Evolutionary conservation across 495 filamentous ascomycete genomes (phyloP), one percentile per base, ranked within the genome.

Genomic region (Penicillium coprophilum): DNA sequence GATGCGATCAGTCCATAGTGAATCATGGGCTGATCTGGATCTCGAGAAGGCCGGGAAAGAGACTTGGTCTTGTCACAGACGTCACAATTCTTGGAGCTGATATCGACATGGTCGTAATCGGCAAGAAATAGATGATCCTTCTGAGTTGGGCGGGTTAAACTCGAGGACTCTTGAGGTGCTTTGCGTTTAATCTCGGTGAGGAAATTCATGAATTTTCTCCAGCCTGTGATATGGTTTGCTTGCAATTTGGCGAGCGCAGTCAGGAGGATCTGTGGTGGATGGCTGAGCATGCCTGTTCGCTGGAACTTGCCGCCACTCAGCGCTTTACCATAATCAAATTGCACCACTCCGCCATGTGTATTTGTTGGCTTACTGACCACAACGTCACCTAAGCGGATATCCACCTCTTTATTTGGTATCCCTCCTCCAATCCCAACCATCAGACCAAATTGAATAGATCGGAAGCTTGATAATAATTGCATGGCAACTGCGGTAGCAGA

Each of bases 361-460:
- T 32, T 53, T 4, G 7, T 32, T 3, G 71, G 70, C 8, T 67
- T 46, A 53, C 74, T 69, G 13, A 81, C 68, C 1, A 79, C 72
- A 6, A 80, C 59, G 55, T 79, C 74, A 9, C 76, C 76, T 9
- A 80, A 64, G 17, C 65, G 60, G 20, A 75, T 65, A 47, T 79
- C 71, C 13, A 21, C 38, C 19, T 58, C 61, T 2, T 31, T 34
- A 9, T 24, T 54, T 36, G 68, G 65, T 19, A 68, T 60, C 13
- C 71, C 71, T 15, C 67, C 67, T 4, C 71, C 68, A 32, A 74
- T 62, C 10, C 71, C 77, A 2, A 81, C 73, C 59, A 79, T 72
- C 2, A 81, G 54, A 7, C 60, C 63, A 46, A 79, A 71, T 15
- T 60, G 67, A 19, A 80, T 66, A 4, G 44, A 40, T 2, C 50